A percentile compares a stretch with the other conserved stretches of the same genome.
Evolutionary conservation across 345 rosid genomes (phyloP).

Genomic region (Camelina laxa): DNA sequence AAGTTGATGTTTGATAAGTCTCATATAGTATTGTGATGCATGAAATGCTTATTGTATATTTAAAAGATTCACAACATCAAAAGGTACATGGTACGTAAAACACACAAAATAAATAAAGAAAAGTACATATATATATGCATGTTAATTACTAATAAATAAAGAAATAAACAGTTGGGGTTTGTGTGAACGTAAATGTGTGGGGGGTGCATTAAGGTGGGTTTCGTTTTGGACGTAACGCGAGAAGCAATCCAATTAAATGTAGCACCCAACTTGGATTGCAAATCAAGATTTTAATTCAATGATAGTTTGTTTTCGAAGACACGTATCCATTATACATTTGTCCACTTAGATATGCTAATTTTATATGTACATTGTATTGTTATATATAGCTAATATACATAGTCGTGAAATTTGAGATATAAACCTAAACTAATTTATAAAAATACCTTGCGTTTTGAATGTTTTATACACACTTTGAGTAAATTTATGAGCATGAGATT

Average conservation of each 20-base stretch:
- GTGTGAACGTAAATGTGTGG: slow-evolving; percentile 15
- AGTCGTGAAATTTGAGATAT: background rate
- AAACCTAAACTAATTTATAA: background rate
- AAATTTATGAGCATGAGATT: background rate
- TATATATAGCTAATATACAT: too few relatives aligned
- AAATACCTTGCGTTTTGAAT: background rate
- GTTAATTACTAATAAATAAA: background rate
- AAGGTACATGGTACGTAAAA: background rate
- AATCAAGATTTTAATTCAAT: slow-evolving; percentile 9
- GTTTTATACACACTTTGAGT: too few relatives aligned
- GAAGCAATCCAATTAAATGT: slow-evolving; percentile 19
- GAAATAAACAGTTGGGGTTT: slow-evolving; percentile 3
- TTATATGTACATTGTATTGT: background rate
- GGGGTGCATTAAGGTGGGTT: slow-evolving; percentile 20
- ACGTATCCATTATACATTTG: slow-evolving; percentile 17
- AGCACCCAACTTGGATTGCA: slow-evolving; percentile 36
- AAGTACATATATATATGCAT: background rate
- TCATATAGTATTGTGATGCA: slow-evolving; percentile 7
- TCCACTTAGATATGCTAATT: background rate
- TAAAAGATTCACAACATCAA: background rate
- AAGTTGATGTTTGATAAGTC: slow-evolving; percentile 13
- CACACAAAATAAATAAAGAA: background rate
- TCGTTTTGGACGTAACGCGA: slow-evolving; percentile 31
- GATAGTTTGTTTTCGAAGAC: slow-evolving; percentile 5
- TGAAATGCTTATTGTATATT: background rate